phyloP scores from a whole-genome alignment of 208 protist species.

The Acanthamoeba divionensis region DNA sequence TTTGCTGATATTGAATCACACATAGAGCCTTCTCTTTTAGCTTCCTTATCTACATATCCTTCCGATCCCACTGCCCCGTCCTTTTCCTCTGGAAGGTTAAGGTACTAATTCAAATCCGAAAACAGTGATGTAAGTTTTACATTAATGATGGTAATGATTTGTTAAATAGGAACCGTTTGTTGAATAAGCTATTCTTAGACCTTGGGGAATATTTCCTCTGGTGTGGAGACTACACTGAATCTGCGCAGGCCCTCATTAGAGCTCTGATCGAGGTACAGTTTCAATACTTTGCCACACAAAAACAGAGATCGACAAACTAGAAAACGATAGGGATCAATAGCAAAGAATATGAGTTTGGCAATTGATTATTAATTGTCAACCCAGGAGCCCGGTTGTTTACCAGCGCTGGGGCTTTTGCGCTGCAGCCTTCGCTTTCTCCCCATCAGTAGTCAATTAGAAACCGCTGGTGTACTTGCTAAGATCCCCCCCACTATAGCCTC shows the following conservation, averaged over 20 bases:
- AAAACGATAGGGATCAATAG: no score
- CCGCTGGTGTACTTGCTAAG: conserved; percentile 14
- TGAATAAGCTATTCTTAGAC: conserved; percentile 41
- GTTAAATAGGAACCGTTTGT: neutral
- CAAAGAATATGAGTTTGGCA: no score
- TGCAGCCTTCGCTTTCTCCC: conserved; percentile 45
- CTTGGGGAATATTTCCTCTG: conserved; percentile 49
- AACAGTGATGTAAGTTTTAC: no score
- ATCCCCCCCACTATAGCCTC: conserved; percentile 19
- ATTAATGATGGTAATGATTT: no score
- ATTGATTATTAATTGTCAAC: no score
- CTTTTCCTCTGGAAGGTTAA: no score
- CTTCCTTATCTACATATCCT: neutral
- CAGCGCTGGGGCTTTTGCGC: conserved; percentile 5
- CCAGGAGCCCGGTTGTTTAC: conserved; percentile 22
- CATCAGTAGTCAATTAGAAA: neutral
- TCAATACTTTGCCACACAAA: no score
- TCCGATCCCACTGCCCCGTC: no score
- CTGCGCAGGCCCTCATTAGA: neutral
- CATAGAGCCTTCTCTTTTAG: neutral
- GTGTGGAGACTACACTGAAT: conserved; percentile 41
- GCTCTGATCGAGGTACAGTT: conserved; percentile 26
- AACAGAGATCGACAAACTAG: no score
- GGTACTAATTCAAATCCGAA: no score
- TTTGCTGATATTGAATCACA: conserved; percentile 45